phyloP scores from a whole-genome alignment of 768 basidiomycete species.

The Hortiboletus flavorubellus region DNA sequence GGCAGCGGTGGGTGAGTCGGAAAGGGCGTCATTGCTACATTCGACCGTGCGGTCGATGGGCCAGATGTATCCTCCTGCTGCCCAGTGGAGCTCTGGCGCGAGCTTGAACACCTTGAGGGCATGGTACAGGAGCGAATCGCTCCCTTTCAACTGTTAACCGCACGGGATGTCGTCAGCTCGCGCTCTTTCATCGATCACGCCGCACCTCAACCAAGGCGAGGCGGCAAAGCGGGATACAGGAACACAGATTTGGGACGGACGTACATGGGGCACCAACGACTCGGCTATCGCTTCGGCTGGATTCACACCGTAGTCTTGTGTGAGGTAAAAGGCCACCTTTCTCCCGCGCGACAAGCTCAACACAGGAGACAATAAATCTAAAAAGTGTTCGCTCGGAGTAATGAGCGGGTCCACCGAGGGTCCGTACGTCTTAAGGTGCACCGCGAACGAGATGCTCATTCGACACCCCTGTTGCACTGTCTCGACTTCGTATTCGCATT shows the following conservation, averaged over 20 bases:
- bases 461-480: slow-evolving; percentile 67
- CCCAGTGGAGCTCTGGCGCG: slow-evolving; percentile 71
- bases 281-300: slow-evolving; percentile 71
- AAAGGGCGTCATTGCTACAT: slow-evolving; percentile 43
- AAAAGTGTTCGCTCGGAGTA: slow-evolving; percentile 68
- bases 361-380: slow-evolving; percentile 68
- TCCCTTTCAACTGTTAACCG: slow-evolving; percentile 63
- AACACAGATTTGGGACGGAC: slow-evolving; percentile 24
- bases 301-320: slow-evolving; percentile 64
- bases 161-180: slow-evolving; percentile 10
- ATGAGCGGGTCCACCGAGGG: slow-evolving; percentile 63
- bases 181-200: slow-evolving; percentile 8
- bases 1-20: slow-evolving; percentile 21
- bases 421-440: slow-evolving; percentile 67
- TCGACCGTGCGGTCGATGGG: slow-evolving; percentile 69
- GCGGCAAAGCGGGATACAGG: slow-evolving; percentile 6
- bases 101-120: slow-evolving; percentile 77
- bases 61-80: slow-evolving; percentile 83
- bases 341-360: slow-evolving; percentile 69
- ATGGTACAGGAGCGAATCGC: slow-evolving; percentile 72
- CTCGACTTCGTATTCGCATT: slow-evolving; percentile 75
- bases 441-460: slow-evolving; percentile 66
- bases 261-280: slow-evolving; percentile 64
- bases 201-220: slow-evolving; percentile 7
- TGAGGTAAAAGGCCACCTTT: slow-evolving; percentile 70